Base-by-base conservation (phyloP, 331 rosid genomes). In the Prunus yedoensis region DNA sequence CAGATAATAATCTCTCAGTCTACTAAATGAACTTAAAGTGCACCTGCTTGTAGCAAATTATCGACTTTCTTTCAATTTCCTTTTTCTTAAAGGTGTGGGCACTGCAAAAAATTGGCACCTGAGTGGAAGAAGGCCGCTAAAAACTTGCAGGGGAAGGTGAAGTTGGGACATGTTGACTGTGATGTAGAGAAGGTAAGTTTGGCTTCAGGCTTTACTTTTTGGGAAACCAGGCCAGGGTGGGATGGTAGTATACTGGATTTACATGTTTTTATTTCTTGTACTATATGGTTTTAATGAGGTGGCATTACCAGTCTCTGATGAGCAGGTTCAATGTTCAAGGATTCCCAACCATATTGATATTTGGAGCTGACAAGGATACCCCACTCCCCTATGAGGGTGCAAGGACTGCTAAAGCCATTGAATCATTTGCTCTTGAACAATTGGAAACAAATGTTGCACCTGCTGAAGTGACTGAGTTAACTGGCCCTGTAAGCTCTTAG, bases 301-400 rank as follows among this genome's bases (percentile, higher is more conserved):
- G 57, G 60, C 65, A 69, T 73, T 89, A 10, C 57, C 94, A 95
- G 99, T 90, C 99, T 77, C 85, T 95, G 54, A 95, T 91, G 98
- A 89, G 97, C 96, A 92, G 93, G 88, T 95, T 89, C 87, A 91
- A 82, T 5, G 98, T 95, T 80, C 89, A 92, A 91, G 99, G 99
- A 75, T 95, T 95, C 77, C 99, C 99, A 46, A 95, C 99, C 58
- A 92, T 95, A 77, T 84, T 95, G 85, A 84, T 95, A 66, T 95
- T 95, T 77, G 97, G 99, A 79, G 90, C 98, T 73, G 98, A 95
- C 86, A 95, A 92, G 79, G 98, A 95, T 52, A 89, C 80, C 75
- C 99, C 98, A 70, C 53, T 86, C 63, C 89, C 94, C n/a, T 95
- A 88, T 14, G 99, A 95, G 83, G 97, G 99, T 74, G 94, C 94